These are phyloP conservation scores for Aspergillus campestris DNA, from an alignment of 495 filamentous ascomycete species.

Conservation along the genomic window DNA sequence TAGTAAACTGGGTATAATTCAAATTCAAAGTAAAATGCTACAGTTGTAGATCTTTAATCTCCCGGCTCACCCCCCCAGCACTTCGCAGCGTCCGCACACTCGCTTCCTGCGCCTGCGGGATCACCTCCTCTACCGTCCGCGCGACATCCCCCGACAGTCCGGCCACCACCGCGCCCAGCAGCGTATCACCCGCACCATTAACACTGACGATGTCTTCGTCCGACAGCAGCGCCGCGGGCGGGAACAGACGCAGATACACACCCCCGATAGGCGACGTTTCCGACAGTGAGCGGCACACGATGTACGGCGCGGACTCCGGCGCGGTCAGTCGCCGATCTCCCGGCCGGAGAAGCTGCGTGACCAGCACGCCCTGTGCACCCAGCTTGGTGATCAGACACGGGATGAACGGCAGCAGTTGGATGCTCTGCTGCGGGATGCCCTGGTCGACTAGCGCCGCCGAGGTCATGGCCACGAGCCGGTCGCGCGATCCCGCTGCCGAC, in stretches of 20 bases:
- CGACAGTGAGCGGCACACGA: slow-evolving; percentile 49
- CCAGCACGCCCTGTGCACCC: slow-evolving; percentile 67
- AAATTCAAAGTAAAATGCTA: neutral
- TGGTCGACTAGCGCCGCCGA: slow-evolving; percentile 56
- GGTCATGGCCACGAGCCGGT: slow-evolving; percentile 56
- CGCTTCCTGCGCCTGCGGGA: slow-evolving; percentile 57
- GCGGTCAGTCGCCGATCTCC: slow-evolving; percentile 56
- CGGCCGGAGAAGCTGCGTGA: slow-evolving; percentile 59
- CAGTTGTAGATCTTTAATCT: slow-evolving; percentile 13
- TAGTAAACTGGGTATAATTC: neutral
- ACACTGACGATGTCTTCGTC: slow-evolving; percentile 67
- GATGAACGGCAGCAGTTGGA: slow-evolving; percentile 83
- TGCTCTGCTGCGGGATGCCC: slow-evolving; percentile 71
- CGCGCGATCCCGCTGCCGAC: slow-evolving; percentile 47
- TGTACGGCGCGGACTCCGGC: slow-evolving; percentile 53
- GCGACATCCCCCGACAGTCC: slow-evolving; percentile 40
- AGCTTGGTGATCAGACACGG: slow-evolving; percentile 79
- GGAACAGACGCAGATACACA: slow-evolving; percentile 77
- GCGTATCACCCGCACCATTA: slow-evolving; percentile 92
- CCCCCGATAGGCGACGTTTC: slow-evolving; percentile 57
- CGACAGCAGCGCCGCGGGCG: slow-evolving; percentile 52
- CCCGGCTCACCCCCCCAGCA: slow-evolving; percentile 56
- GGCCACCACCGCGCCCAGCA: slow-evolving; percentile 71
- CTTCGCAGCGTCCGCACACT: slow-evolving; percentile 68
- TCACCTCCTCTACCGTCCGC: slow-evolving; percentile 28